A percentile compares a stretch with the other conserved stretches of the same genome.
phyloP scores from a whole-genome alignment of 1,284 basidiomycete genomes.

The Spongispora temasekensis region DNA sequence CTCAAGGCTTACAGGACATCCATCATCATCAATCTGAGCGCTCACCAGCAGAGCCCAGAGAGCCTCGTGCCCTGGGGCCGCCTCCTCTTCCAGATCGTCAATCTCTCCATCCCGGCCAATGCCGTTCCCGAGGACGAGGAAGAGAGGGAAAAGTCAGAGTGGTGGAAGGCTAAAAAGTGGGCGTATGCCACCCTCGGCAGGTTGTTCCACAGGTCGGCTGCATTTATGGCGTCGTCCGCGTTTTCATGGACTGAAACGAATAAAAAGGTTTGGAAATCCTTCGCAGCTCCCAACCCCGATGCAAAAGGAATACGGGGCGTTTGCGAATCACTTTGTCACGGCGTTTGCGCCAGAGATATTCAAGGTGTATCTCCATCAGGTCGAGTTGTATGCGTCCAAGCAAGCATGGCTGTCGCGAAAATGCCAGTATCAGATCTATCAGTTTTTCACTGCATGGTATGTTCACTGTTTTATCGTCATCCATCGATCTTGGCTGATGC shows the following conservation, averaged over 20 bases:
- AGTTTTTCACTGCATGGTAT: conserved; percentile 84
- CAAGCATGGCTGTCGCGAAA: conserved; percentile 81
- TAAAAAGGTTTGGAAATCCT: conserved; percentile 74
- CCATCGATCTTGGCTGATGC: too few species aligned
- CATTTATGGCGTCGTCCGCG: neutral
- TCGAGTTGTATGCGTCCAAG: conserved; percentile 69
- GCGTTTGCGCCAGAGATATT: conserved; percentile 84
- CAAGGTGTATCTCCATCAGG: conserved; percentile 74
- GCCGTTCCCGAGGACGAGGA: conserved; percentile 71
- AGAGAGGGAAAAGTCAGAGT: conserved; percentile 74
- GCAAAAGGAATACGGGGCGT: conserved; percentile 67
- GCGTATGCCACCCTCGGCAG: conserved; percentile 74
- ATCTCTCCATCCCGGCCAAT: conserved; percentile 64
- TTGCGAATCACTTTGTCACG: conserved; percentile 77
- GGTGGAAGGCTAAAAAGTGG: conserved; percentile 93
- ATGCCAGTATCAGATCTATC: conserved; percentile 78
- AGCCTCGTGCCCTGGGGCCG: conserved; percentile 84
- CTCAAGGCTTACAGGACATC: conserved; percentile 83
- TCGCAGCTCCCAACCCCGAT: conserved; percentile 76
- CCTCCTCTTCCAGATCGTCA: conserved; percentile 76
- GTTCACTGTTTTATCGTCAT: too few species aligned
- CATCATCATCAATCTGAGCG: conserved; percentile 68
- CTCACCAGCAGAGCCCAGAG: conserved; percentile 72
- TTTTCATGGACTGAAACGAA: conserved; percentile 8
- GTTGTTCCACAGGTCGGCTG: conserved; percentile 68